Base-by-base conservation (phyloP, 805 yeast species). In the Candida schatavii region DNA sequence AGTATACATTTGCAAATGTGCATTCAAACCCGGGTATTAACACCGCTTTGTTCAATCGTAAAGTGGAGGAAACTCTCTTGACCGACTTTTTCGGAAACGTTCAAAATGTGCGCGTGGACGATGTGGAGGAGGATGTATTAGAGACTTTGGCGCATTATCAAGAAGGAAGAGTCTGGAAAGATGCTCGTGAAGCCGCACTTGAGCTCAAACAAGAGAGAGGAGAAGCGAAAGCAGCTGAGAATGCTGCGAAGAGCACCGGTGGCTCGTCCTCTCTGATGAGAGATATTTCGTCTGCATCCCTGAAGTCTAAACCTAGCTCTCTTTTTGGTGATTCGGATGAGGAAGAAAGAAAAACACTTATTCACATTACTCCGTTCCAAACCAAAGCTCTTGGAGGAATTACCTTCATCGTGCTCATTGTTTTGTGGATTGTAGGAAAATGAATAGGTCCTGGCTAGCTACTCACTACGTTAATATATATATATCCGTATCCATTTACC, bases 11-110 rank as follows among this genome's bases (percentile, higher is more conserved):
- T 52, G 95, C 80, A 45, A 81, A 85, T 48, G 85, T 93, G 23
- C 97, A 88, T 57, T 88, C 97, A 1, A 83, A 86, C 53, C 91
- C 96, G 1, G 99, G 99, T n/a, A 81, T 93, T 29, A 75, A 95
- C 48, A 79, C 88, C 0, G 97, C 90, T 58, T 64, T 87, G 45
- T 88, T 80, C 62, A 61, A 75, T 34, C 75, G 95, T 53, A 78
- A 85, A 47, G 68, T 81, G 35, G 66, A 74, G 3, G 78, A 85
- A 32, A 95, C 89, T 3, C 66, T 80, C 41, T 76, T 93, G 49
- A 90, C 98, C 0, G 98, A 93, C 58, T 93, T 93, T 60, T 90
- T 93, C 53, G 99, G 97, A 2, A 88, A 88, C 51, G 85, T 89
- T 17, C 97, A 89, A 61, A 80, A 82, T 42, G 85, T 86, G 2